Conservation (phyloP, 23 red algal genomes). For the Pyropia yezoensis region DNA sequence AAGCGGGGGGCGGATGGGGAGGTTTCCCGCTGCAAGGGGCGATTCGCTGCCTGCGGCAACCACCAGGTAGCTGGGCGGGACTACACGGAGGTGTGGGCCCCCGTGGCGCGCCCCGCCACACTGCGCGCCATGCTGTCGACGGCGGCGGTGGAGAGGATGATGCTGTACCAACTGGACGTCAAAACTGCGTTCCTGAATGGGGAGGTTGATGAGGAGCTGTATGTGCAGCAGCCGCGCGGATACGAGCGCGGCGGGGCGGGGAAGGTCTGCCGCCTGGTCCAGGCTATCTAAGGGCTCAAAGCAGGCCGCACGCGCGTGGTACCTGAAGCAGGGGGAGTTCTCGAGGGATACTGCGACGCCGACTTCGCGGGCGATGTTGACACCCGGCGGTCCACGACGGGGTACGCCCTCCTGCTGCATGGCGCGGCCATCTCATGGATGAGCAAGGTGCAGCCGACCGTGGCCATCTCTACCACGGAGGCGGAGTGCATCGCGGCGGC, state of each 20-base stretch:
- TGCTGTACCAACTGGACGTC: conserved; percentile 11
- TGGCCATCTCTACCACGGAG: conserved; percentile 25
- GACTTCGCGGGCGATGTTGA: too few relatives aligned
- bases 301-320: conserved; percentile 15
- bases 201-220: conserved; percentile 11
- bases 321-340: not conserved
- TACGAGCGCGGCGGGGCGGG: not conserved
- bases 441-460: conserved; percentile 11
- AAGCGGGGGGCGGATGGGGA: conserved; percentile 8
- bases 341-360: not conserved
- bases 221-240: not conserved
- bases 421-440: conserved; percentile 9
- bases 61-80: conserved; percentile 9
- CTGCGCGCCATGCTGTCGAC: conserved; percentile 17
- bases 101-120: conserved; percentile 7
- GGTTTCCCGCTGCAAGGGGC: conserved; percentile 2
- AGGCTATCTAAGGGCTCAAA: conserved; percentile 27
- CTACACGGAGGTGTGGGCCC: conserved; percentile 14
- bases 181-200: conserved; percentile 31
- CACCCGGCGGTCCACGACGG: conserved; percentile 11
- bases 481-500: conserved; percentile 23
- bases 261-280: not conserved
- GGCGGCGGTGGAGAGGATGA: not conserved
- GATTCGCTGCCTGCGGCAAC: conserved; percentile 19
- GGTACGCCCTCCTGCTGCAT: not conserved